Conservation (phyloP, 192 early-diverging fungal species). For the Paraglomus brasilianum region DNA sequence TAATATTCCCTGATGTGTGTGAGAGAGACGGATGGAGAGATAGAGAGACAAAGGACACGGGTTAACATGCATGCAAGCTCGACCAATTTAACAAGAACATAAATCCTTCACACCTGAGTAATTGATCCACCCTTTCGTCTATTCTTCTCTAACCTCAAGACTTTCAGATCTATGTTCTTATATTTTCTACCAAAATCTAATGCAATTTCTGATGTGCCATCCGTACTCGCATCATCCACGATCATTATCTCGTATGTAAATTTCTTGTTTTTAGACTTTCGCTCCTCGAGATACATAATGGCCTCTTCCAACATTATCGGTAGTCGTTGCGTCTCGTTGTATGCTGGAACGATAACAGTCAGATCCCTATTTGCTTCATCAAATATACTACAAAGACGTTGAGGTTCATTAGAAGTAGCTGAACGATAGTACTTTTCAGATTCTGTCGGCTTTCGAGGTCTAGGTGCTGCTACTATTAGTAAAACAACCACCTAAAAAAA, state of each 20-base stretch:
- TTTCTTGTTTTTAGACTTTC: slow-evolving; percentile 32
- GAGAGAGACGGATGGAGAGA: background rate
- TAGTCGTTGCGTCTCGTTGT: slow-evolving; percentile 84
- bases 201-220: slow-evolving; percentile 70
- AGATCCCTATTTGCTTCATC: slow-evolving; percentile 51
- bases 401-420: slow-evolving; percentile 34
- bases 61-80: background rate
- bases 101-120: slow-evolving; percentile 61
- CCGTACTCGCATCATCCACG: slow-evolving; percentile 90
- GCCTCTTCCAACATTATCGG: slow-evolving; percentile 86
- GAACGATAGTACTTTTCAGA: slow-evolving; percentile 55
- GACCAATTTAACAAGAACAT: background rate
- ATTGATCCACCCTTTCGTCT: slow-evolving; percentile 94
- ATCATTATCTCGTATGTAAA: slow-evolving; percentile 86
- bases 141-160: slow-evolving; percentile 78
- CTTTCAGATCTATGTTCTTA: slow-evolving; percentile 59
- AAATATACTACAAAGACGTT: slow-evolving; percentile 45
- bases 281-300: slow-evolving; percentile 59
- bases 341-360: slow-evolving; percentile 86
- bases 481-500: slow-evolving; percentile 37
- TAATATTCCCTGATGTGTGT: slow-evolving; percentile 70
- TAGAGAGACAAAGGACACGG: background rate
- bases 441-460: slow-evolving; percentile 47
- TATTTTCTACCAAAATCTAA: slow-evolving; percentile 63
- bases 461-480: slow-evolving; percentile 39